Percentiles rank a stretch among this genome's conserved stretches.
Evolutionary conservation across 2,329 filamentous ascomycete genomes (phyloP).

Genomic region (Chalara sp.): DNA sequence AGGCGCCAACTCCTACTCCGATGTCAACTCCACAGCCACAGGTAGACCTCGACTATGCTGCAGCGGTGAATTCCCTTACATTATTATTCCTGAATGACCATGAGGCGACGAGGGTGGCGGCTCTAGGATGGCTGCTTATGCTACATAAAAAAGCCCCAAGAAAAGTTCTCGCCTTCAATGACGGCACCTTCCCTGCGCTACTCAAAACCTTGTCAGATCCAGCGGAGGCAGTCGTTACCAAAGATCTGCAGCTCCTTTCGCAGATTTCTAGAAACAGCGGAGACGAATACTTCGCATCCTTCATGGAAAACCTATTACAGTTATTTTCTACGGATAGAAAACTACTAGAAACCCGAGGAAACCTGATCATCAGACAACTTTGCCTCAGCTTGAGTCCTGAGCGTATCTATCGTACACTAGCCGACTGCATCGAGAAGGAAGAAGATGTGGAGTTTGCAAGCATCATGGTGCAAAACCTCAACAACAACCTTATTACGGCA

Average conservation of each 20-base stretch:
- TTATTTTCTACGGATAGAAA: conserved; percentile 92
- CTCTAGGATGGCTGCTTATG: conserved; percentile 96
- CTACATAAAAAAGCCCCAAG: conserved; percentile 89
- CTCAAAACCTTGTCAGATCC: conserved; percentile 95
- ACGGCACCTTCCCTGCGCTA: conserved; percentile 91
- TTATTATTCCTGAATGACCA: conserved; percentile 94
- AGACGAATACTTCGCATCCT: conserved; percentile 94
- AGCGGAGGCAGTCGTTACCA: conserved; percentile 89
- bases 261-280: conserved; percentile 96
- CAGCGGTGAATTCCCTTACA: conserved; percentile 87
- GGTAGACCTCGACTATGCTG: conserved; percentile 87
- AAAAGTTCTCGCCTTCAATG: conserved; percentile 91
- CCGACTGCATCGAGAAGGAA: conserved; percentile 94
- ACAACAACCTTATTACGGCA: conserved; percentile 97
- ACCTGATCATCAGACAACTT: conserved; percentile 91
- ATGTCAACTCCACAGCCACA: conserved; percentile 42
- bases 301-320: conserved; percentile 95
- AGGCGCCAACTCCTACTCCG: conserved; percentile 33
- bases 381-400: conserved; percentile 91
- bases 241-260: conserved; percentile 86
- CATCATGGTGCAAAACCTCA: conserved; percentile 98
- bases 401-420: conserved; percentile 89
- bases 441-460: conserved; percentile 98
- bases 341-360: conserved; percentile 84
- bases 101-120: conserved; percentile 89